Base-by-base conservation (phyloP, 139 green algal species). In the Volvox reticuliferus region DNA sequence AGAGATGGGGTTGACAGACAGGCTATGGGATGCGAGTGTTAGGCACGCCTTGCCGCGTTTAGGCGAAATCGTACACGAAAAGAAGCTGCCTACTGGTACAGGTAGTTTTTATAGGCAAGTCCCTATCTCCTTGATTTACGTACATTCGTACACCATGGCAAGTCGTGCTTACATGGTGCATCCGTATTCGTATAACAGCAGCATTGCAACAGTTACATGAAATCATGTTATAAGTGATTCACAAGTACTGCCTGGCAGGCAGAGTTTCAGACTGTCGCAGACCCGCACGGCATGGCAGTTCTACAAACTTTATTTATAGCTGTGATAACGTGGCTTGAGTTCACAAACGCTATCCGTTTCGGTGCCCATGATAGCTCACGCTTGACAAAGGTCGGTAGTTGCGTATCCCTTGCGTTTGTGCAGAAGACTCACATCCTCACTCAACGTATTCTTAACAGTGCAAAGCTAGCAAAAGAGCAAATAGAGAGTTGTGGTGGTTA, bases 371-470 rank as follows among this genome's bases (percentile, higher is more conserved):
- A 19, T 19, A 69, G 17, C 62, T 17, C 62, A 19, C 62, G 17
- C 17, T 69, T 69, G 19, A 69, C 62, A 19, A 77, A 77, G 68
- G 16, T n/a, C 68, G 30, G 68, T 22, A 30, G 19, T 50, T 80
- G 73, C 73, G 19, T 50, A 32, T 14, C 73, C 5, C 44, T 80
- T 55, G 73, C 73, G 18, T 80, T 80, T 19, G 5, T 80, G 19
- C 73, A 80, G 73, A 80, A 80, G n/a, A 80, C 73, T 12, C 73
- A 80, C n/a, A 80, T 21, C 30, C 12, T 80, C 28, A 80, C 73
- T 24, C 5, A 13, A 50, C 73, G 73, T 24, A 61, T 80, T 19
- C 28, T 80, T 5, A 19, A 44, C 19, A 55, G 30, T 44, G 73
- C 30, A 21, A 80, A 80, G 21, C 73, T 44, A 12, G 73, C 73